A percentile compares a stretch with the other conserved stretches of the same genome.
Conservation (phyloP, 176 grass and related monocot species). For the Lolium perenne region DNA sequence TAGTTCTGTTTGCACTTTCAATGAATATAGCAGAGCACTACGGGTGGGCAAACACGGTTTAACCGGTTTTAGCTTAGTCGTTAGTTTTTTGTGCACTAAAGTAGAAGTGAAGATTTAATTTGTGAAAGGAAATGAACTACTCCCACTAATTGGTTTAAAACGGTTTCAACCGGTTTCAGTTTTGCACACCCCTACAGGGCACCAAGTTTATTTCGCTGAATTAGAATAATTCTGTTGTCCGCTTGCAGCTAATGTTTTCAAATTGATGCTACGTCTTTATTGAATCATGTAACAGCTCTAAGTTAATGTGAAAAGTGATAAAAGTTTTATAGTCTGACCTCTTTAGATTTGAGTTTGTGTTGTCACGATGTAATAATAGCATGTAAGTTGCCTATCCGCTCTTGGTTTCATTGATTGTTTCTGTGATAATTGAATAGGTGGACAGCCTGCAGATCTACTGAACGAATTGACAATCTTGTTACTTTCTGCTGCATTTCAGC, state of each 20-base stretch:
- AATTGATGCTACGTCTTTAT: background rate
- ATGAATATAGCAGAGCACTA: background rate
- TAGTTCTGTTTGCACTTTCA: conserved; percentile 1
- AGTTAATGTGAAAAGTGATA: conserved; percentile 9
- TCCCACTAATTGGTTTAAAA: too few species aligned
- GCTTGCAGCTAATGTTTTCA: conserved; percentile 34
- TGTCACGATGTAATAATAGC: conserved; percentile 12
- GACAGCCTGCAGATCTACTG: conserved; percentile 3
- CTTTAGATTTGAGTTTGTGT: conserved; percentile 22
- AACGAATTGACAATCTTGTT: conserved; percentile 25
- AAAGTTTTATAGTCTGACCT: background rate
- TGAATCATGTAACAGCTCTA: background rate
- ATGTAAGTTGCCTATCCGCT: background rate
- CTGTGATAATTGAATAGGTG: conserved; percentile 16
- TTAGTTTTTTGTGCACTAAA: too few species aligned
- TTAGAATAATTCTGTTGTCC: conserved; percentile 17
- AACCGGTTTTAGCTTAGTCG: too few species aligned
- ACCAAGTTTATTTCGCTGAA: conserved; percentile 22
- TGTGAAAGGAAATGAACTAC: too few species aligned
- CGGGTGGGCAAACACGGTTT: too few species aligned
- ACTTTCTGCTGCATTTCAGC: conserved; percentile 58
- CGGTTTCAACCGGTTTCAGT: too few species aligned
- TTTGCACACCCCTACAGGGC: too few species aligned
- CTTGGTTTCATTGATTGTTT: background rate
- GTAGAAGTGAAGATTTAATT: too few species aligned